Evolutionary conservation across 2,329 filamentous ascomycete genomes (phyloP).

Genomic region (Parastagonospora avenae): DNA sequence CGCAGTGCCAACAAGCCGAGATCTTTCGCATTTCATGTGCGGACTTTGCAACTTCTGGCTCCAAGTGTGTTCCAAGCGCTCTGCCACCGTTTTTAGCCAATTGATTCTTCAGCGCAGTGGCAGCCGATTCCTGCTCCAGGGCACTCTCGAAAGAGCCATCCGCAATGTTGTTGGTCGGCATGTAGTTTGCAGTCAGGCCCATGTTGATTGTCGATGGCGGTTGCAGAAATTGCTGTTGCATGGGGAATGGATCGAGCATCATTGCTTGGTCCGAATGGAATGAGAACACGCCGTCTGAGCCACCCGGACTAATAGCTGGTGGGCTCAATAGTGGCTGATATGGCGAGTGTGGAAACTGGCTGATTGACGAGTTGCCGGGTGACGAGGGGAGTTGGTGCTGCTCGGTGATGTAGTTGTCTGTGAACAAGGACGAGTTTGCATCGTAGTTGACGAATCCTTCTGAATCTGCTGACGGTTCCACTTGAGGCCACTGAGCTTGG

Average conservation of each 20-base stretch:
- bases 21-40: constrained; percentile 54
- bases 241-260: constrained; percentile 22
- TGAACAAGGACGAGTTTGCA: constrained; percentile 29
- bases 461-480: constrained; percentile 33
- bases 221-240: constrained; percentile 12
- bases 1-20: constrained; percentile 56
- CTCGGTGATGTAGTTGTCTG: constrained; percentile 27
- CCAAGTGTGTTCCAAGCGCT: constrained; percentile 46
- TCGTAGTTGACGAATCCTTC: constrained; percentile 37
- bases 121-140: constrained; percentile 32
- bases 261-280: constrained; percentile 34
- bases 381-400: constrained; percentile 23
- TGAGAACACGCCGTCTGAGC: constrained; percentile 35
- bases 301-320: constrained; percentile 34
- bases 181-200: constrained; percentile 7
- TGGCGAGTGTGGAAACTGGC: constrained; percentile 20
- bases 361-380: constrained; percentile 28
- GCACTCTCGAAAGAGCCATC: constrained; percentile 29
- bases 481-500: constrained; percentile 24
- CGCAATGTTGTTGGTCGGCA: constrained; percentile 13
- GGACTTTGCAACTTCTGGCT: constrained; percentile 45
- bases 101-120: constrained; percentile 24
- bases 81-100: constrained; percentile 43
- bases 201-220: constrained; percentile 5
- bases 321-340: constrained; percentile 32